A percentile compares a stretch with the other conserved stretches of the same genome.
These are phyloP conservation scores for Chionographis japonica DNA, from an alignment of 106 monocot species.

Conservation along the genomic window DNA sequence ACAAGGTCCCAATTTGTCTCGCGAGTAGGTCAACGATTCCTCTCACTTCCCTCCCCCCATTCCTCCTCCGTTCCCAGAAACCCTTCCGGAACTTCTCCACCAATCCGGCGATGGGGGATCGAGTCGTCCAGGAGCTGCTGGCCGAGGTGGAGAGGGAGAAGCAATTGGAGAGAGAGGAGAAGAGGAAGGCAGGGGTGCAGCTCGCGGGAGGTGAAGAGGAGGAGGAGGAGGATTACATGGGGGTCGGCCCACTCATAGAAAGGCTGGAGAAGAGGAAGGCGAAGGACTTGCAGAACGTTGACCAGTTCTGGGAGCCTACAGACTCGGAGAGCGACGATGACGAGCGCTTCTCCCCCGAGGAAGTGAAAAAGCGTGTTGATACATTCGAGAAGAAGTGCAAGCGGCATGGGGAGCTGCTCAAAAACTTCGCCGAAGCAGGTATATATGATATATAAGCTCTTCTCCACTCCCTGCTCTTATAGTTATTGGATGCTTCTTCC, in stretches of 20 bases:
- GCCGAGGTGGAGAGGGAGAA: conserved; percentile 53
- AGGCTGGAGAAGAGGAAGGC: conserved; percentile 45
- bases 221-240: conserved; percentile 67
- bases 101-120: conserved; percentile 15
- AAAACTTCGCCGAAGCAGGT: conserved; percentile 62
- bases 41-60: background rate
- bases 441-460: background rate
- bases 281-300: conserved; percentile 20
- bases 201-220: conserved; percentile 26
- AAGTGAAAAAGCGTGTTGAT: conserved; percentile 36
- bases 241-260: conserved; percentile 52
- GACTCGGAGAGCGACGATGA: conserved; percentile 79
- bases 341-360: conserved; percentile 50
- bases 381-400: conserved; percentile 51
- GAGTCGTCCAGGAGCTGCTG: conserved; percentile 43
- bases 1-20: too few species aligned
- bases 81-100: conserved; percentile 28
- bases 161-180: conserved; percentile 39
- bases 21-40: too few species aligned
- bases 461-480: too few species aligned
- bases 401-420: conserved; percentile 40
- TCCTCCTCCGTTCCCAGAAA: background rate
- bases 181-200: conserved; percentile 13
- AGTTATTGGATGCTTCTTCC: too few species aligned
- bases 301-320: conserved; percentile 64